phyloP scores from a whole-genome alignment of 306 rosid genomes.

The Cicer pinnatifidum region DNA sequence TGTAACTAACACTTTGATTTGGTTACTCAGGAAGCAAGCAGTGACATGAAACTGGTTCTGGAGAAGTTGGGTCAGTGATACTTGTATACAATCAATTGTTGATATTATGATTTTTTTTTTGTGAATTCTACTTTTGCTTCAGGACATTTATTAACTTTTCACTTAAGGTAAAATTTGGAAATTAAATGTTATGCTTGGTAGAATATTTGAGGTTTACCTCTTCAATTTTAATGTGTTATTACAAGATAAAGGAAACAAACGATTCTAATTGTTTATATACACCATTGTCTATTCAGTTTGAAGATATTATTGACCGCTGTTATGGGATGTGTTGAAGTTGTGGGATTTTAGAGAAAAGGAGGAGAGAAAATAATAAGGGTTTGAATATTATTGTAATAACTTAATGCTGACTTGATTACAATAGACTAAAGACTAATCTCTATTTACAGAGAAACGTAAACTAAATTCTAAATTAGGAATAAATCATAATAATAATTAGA shows the following conservation, averaged over 20 bases:
- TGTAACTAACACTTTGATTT: conserved; percentile 37
- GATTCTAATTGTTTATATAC: conserved; percentile 5
- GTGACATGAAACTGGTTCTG: conserved; percentile 53
- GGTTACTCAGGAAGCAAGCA: conserved; percentile 34
- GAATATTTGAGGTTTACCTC: conserved; percentile 19
- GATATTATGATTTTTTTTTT: not conserved
- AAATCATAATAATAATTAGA: no score
- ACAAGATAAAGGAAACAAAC: conserved; percentile 15
- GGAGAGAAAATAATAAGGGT: no score
- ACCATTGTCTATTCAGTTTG: conserved; percentile 9
- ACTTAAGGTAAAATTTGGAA: conserved; percentile 30
- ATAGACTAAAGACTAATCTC: no score
- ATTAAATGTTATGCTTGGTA: conserved; percentile 29
- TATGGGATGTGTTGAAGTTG: conserved; percentile 31
- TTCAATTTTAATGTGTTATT: conserved; percentile 16
- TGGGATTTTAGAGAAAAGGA: no score
- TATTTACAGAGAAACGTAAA: no score
- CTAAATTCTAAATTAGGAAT: no score
- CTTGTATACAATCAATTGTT: conserved; percentile 13
- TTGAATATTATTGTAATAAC: no score
- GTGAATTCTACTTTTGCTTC: conserved; percentile 1
- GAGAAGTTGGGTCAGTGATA: conserved; percentile 54
- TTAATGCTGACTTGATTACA: no score
- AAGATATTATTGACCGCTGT: conserved; percentile 36
- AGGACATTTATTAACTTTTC: conserved; percentile 9